Evolutionary conservation across 225 moss, liverwort and hornwort species (phyloP).

Genomic region (Sphagnum tenellum): DNA sequence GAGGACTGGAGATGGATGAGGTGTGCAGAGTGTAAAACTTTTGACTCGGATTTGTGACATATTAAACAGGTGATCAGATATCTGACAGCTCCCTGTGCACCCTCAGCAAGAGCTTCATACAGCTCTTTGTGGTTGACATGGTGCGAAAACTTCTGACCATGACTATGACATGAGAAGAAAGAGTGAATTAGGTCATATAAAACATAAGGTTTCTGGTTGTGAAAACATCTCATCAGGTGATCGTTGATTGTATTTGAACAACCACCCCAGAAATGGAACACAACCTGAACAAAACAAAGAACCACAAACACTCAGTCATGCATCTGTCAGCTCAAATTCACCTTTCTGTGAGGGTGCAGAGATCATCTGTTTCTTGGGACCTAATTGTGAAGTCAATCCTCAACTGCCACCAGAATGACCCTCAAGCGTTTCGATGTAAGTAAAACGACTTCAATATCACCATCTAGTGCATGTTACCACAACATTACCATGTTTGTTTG

Average conservation of each 20-base stretch:
- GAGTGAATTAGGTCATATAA: too few relatives aligned
- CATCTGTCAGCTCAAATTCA: background rate
- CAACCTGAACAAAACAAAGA: background rate
- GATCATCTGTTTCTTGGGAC: constrained; percentile 47
- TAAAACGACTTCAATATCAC: background rate
- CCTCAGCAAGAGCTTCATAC: constrained; percentile 60
- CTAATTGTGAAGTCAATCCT: constrained; percentile 42
- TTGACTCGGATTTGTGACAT: constrained; percentile 3
- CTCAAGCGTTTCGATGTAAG: constrained; percentile 49
- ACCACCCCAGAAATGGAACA: background rate
- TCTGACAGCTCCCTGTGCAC: constrained; percentile 38
- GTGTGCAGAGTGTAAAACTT: too few relatives aligned
- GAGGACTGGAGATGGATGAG: too few relatives aligned
- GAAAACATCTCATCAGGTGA: too few relatives aligned
- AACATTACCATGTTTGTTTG: background rate
- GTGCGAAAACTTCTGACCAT: constrained; percentile 19
- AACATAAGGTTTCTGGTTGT: too few relatives aligned
- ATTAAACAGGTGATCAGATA: constrained; percentile 21
- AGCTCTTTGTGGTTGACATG: constrained; percentile 62
- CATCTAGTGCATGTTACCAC: too few relatives aligned
- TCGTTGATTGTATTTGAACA: too few relatives aligned
- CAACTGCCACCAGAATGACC: constrained; percentile 43
- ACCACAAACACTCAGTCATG: background rate
- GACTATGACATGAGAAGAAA: too few relatives aligned
- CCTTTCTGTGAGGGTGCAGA: constrained; percentile 16